Percentiles rank a stretch among this genome's conserved stretches.
Conservation (phyloP, 805 yeast genomes). For the Ogataea pini region DNA sequence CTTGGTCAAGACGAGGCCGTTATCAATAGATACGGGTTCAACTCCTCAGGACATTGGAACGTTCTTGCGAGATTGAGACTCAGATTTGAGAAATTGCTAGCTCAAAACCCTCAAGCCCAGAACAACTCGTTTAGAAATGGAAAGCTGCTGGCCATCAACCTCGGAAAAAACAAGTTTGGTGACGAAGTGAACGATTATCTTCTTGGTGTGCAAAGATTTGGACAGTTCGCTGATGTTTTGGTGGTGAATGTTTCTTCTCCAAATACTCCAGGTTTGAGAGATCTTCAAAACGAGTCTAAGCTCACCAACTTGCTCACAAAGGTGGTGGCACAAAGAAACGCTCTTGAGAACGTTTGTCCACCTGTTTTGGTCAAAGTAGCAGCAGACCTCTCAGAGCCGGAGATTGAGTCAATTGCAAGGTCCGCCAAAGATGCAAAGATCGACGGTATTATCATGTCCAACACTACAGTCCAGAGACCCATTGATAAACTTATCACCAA, state of each 20-base stretch:
- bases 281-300: conserved; percentile 75
- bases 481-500: conserved; percentile 49
- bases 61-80: conserved; percentile 68
- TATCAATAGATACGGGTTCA: conserved; percentile 92
- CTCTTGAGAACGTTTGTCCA: conserved; percentile 50
- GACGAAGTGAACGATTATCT: conserved; percentile 88
- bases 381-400: conserved; percentile 83
- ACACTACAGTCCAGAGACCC: conserved; percentile 90
- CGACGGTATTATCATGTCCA: conserved; percentile 91
- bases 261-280: conserved; percentile 92
- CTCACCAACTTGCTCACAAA: conserved; percentile 64
- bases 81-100: conserved; percentile 52
- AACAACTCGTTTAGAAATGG: conserved; percentile 54
- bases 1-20: conserved; percentile 85
- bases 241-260: conserved; percentile 94
- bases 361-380: conserved; percentile 91
- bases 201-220: conserved; percentile 78
- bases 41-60: conserved; percentile 80
- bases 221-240: conserved; percentile 82
- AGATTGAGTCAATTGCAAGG: conserved; percentile 77
- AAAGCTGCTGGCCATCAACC: conserved; percentile 74
- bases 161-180: conserved; percentile 91
- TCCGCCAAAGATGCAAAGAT: conserved; percentile 75
- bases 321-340: conserved; percentile 70
- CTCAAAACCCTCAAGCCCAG: conserved; percentile 23